Base-by-base conservation (phyloP, 148 eudicot genomes). In the Chenopodium suecicum region DNA sequence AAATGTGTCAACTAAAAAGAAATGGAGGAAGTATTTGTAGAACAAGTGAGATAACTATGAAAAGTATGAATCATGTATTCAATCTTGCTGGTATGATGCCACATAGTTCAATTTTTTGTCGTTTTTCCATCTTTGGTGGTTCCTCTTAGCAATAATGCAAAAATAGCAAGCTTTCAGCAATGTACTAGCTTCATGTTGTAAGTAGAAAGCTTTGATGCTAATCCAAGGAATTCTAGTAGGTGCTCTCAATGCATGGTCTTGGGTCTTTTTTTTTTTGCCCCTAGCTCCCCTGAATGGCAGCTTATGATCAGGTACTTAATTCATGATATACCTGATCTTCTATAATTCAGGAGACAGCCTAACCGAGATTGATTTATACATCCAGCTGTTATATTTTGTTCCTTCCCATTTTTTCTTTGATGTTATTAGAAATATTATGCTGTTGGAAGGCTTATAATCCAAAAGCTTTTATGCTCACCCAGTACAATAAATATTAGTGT, bases 111-210 rank as follows among this genome's bases (percentile, higher is more conserved):
- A 50, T 50, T 50, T 9, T 50, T 73, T 54, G 23, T 56, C 16
- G 10, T 25, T 70, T 75, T 74, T 13, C 48, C 78, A 80, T 73
- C 34, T 74, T 58, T 64, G 64, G 7, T 74, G 83, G n/a, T 65
- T 50, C 14, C 47, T 50, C 50, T 81, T 29, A 74, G 41, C 29
- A 46, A 23, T 16, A n/a, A 31, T 48, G 63, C 48, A 48, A 19
- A 78, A 50, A 20, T 14, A 31, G 74, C 32, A 16, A 48, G 50
- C 64, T 32, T 52, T 14, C 16, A 74, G 65, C n/a, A 50, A 74
- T 81, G 65, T 81, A 34, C 5, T 46, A 23, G 80, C 71, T 65
- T 46, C 62, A 23, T 48, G 17, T 47, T 65, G 44, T 41, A 41
- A 41, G 44, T 52, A 14, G 23, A 23, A 27, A 32, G 60, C 1